Percentiles rank a stretch among this genome's conserved stretches.
Conservation (phyloP, 2,329 filamentous ascomycete genomes). For the Stromatinia cepivora region DNA sequence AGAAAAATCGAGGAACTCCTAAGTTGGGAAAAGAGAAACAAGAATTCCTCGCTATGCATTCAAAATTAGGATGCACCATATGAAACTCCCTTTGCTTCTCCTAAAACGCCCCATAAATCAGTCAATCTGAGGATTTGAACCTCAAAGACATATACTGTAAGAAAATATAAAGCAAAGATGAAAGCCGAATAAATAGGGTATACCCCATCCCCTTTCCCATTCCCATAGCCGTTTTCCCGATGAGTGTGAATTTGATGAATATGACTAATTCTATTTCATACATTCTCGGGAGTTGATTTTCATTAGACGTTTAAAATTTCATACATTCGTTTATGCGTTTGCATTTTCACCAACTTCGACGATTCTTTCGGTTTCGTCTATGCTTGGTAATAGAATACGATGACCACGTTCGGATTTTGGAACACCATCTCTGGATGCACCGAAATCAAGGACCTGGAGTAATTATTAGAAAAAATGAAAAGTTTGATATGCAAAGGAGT, state of each 20-base stretch:
- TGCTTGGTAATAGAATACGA: constrained; percentile 58
- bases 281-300: constrained; percentile 4
- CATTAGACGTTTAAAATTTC: constrained; percentile 21
- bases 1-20: neutral
- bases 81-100: neutral
- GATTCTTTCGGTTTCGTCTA: constrained; percentile 26
- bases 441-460: constrained; percentile 89
- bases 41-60: constrained; percentile 27
- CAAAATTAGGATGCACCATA: constrained; percentile 9
- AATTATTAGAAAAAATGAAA: constrained; percentile 41
- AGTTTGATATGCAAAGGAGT: neutral
- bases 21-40: constrained; percentile 15
- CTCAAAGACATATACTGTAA: constrained; percentile 3
- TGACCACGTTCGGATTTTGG: constrained; percentile 74
- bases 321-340: constrained; percentile 18
- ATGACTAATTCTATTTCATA: constrained; percentile 4
- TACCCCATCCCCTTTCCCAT: constrained; percentile 18
- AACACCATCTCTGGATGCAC: constrained; percentile 85
- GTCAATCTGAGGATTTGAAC: neutral
- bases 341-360: constrained; percentile 14
- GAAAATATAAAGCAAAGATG: constrained; percentile 8
- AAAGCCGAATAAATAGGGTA: constrained; percentile 14
- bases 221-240: constrained; percentile 25
- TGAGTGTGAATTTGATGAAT: neutral
- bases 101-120: constrained; percentile 8